phyloP scores from a whole-genome alignment of 805 yeast genomes.

The Lachancea nothofagi region DNA sequence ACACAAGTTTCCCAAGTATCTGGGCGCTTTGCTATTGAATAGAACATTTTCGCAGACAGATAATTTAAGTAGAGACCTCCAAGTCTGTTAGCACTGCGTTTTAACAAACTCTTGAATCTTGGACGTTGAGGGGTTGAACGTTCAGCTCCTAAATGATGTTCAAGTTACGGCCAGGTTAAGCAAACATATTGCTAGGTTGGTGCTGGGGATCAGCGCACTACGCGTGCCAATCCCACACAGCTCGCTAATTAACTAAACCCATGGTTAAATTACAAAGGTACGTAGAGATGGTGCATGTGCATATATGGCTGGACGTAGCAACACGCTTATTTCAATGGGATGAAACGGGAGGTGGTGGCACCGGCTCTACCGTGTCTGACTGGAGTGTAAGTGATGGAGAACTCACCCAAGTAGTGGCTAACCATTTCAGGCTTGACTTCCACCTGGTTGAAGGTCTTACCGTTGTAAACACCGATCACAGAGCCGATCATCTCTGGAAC shows the following conservation, averaged over 20 bases:
- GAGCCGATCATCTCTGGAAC: slow-evolving; percentile 99
- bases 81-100: too few relatives aligned
- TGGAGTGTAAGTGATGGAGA: slow-evolving; percentile 99
- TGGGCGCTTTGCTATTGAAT: background rate
- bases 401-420: slow-evolving; percentile 99
- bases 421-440: slow-evolving; percentile 99
- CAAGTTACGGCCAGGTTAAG: too few relatives aligned
- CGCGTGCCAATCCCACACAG: background rate
- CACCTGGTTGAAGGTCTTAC: slow-evolving; percentile 98
- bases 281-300: slow-evolving; percentile 9
- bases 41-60: too few relatives aligned
- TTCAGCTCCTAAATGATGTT: too few relatives aligned
- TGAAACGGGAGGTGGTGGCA: slow-evolving; percentile 72
- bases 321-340: slow-evolving; percentile 52
- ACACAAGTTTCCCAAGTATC: background rate
- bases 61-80: too few relatives aligned
- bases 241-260: background rate
- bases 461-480: slow-evolving; percentile 98
- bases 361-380: slow-evolving; percentile 99
- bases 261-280: slow-evolving; percentile 11
- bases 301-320: background rate
- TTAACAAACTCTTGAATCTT: too few relatives aligned
- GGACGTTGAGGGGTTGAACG: too few relatives aligned
- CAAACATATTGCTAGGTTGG: too few relatives aligned
- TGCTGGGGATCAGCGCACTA: too few relatives aligned